phyloP scores from a whole-genome alignment of 441 rosid species.

The Pelargonium cotyledonis region DNA sequence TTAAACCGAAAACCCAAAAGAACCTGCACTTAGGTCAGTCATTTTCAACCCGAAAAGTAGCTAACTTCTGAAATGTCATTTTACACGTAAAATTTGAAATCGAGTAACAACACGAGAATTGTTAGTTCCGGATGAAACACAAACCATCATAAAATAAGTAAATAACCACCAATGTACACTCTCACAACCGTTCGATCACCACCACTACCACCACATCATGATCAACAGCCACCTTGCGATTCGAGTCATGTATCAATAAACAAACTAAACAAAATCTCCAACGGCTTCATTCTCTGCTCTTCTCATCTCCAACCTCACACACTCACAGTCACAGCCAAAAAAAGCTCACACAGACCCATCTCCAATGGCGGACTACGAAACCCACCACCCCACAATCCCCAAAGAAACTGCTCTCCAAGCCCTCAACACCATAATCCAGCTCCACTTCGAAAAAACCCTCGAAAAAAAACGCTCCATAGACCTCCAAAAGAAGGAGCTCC shows the following conservation, averaged over 20 bases:
- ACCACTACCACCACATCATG: background rate
- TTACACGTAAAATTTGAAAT: too few relatives aligned
- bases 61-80: too few relatives aligned
- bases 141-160: too few relatives aligned
- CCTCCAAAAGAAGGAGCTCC: constrained; percentile 87
- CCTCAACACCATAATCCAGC: constrained; percentile 84
- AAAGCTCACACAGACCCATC: background rate
- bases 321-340: background rate
- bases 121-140: too few relatives aligned
- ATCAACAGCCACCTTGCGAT: constrained; percentile 15
- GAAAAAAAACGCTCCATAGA: constrained; percentile 90
- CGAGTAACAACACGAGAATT: too few relatives aligned
- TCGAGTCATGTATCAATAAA: constrained; percentile 3
- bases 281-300: constrained; percentile 13
- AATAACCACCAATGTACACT: background rate
- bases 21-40: too few relatives aligned
- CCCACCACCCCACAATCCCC: constrained; percentile 44
- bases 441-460: constrained; percentile 90
- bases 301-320: constrained; percentile 10
- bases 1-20: too few relatives aligned
- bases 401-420: constrained; percentile 87
- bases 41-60: too few relatives aligned
- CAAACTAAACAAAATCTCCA: constrained; percentile 11
- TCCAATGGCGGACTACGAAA: constrained; percentile 71
- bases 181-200: constrained; percentile 15